A percentile compares a stretch with the other conserved stretches of the same genome.
Conservation (phyloP, 306 rosid species). For the Prunus fruticosa region DNA sequence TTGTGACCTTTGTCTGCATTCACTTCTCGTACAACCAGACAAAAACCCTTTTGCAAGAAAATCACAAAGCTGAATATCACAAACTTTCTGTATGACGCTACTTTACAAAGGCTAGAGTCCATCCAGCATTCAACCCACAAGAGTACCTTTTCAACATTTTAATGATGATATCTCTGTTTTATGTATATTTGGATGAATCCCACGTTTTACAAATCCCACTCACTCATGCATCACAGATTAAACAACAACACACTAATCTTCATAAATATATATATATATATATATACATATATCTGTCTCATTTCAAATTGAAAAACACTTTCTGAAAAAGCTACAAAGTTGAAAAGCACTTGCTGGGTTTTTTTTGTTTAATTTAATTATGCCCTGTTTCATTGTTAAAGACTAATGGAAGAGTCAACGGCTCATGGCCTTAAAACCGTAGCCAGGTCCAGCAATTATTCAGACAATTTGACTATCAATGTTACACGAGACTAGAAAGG, state of each 20-base stretch:
- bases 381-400: not conserved
- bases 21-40: slow-evolving; percentile 26
- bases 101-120: slow-evolving; percentile 39
- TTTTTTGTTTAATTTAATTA: not conserved
- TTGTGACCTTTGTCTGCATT: slow-evolving; percentile 20
- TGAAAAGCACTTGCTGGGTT: not conserved
- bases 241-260: no score
- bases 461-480: not conserved
- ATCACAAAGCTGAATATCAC: not conserved
- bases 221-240: not conserved
- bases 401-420: not conserved
- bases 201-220: slow-evolving; percentile 15
- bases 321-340: slow-evolving; percentile 2
- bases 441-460: not conserved
- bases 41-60: slow-evolving; percentile 19
- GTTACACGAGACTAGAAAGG: not conserved
- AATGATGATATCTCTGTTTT: not conserved
- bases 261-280: no score
- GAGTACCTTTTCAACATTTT: not conserved
- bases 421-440: not conserved
- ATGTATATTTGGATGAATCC: not conserved
- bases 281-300: no score
- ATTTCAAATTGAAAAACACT: not conserved
- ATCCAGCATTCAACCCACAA: slow-evolving; percentile 23
- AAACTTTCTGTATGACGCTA: slow-evolving; percentile 14